Evolutionary conservation across 208 protist genomes (phyloP).

Genomic region (Acanthamoeba divionensis): DNA sequence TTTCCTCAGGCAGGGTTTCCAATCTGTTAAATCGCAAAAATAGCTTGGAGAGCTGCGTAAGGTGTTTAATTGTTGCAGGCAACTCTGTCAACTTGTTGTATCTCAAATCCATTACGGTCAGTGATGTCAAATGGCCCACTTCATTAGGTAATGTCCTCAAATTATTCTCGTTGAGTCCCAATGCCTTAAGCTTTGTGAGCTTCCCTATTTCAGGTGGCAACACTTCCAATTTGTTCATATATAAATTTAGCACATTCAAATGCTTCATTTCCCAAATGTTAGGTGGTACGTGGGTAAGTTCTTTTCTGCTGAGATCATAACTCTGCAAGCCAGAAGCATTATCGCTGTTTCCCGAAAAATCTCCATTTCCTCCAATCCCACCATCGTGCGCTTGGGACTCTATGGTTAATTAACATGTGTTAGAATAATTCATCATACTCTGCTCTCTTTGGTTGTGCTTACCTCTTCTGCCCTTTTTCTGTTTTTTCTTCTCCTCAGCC

Average conservation of each 20-base stretch:
- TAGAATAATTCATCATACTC: neutral
- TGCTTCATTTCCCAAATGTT: constrained; percentile 49
- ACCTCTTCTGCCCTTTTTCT: neutral
- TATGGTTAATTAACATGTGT: neutral
- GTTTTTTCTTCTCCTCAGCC: constrained; percentile 7
- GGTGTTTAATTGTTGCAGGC: neutral
- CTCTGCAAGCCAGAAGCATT: neutral
- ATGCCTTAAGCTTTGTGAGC: neutral
- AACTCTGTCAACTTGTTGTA: constrained; percentile 28
- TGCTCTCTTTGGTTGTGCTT: neutral
- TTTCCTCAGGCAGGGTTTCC: neutral
- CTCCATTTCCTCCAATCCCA: neutral
- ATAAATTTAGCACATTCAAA: constrained; percentile 34
- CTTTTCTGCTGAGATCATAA: constrained; percentile 6
- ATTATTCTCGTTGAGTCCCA: constrained; percentile 32
- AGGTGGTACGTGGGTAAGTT: neutral
- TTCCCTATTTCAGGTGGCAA: constrained; percentile 23
- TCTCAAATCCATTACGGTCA: constrained; percentile 10
- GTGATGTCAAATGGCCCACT: constrained; percentile 14
- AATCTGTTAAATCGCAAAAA: neutral
- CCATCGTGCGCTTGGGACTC: neutral
- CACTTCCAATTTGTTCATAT: constrained; percentile 22
- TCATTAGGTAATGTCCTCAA: constrained; percentile 23
- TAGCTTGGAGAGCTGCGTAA: neutral
- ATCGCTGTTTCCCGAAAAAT: neutral